Conservation (phyloP, 441 rosid species). For the Corymbia calophylla region DNA sequence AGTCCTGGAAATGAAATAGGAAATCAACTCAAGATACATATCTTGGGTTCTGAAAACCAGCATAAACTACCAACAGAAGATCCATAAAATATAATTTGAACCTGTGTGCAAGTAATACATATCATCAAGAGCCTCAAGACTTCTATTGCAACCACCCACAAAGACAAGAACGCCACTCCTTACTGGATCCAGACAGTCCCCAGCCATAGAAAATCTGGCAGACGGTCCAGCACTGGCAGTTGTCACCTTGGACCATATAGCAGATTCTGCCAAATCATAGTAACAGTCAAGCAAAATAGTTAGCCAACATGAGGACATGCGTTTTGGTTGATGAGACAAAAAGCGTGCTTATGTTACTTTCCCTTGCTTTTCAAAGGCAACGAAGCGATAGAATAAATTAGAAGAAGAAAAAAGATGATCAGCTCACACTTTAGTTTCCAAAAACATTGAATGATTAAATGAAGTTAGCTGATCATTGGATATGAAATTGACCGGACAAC, state of each 20-base stretch:
- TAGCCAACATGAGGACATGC: neutral
- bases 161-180: slow-evolving; percentile 68
- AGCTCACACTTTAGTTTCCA: neutral
- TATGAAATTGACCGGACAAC: neutral
- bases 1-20: slow-evolving; percentile 38
- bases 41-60: neutral
- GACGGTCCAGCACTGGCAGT: slow-evolving; percentile 77
- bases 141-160: slow-evolving; percentile 92
- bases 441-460: neutral
- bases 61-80: slow-evolving; percentile 1
- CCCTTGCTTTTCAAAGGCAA: neutral
- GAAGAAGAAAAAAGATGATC: neutral
- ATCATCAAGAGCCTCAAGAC: slow-evolving; percentile 91
- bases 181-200: slow-evolving; percentile 85
- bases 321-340: neutral
- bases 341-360: neutral
- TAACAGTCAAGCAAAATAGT: neutral
- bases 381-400: neutral
- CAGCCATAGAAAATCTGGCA: slow-evolving; percentile 85
- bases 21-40: neutral
- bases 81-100: slow-evolving; percentile 6
- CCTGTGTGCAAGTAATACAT: slow-evolving; percentile 91
- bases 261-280: slow-evolving; percentile 45
- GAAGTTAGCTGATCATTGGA: neutral
- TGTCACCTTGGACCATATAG: slow-evolving; percentile 69